These are phyloP conservation scores for Diaporthe sp. DNA, from an alignment of 2,329 filamentous ascomycete genomes.

Conservation along the genomic window DNA sequence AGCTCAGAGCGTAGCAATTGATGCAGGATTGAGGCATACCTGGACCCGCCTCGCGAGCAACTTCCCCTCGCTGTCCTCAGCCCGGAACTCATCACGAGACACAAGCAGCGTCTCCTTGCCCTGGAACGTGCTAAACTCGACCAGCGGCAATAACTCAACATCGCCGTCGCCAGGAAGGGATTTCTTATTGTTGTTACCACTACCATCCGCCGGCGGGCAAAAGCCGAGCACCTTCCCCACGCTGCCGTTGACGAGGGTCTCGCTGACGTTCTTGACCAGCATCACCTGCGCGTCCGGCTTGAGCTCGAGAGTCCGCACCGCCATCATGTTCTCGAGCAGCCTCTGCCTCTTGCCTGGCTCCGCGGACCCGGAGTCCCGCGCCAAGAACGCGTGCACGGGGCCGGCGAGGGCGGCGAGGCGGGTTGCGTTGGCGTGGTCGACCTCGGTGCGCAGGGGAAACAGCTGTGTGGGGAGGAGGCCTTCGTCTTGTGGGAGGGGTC, in stretches of 20 bases:
- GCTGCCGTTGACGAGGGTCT: slow-evolving; percentile 78
- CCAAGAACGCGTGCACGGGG: slow-evolving; percentile 66
- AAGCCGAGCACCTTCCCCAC: slow-evolving; percentile 79
- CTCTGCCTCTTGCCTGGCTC: slow-evolving; percentile 69
- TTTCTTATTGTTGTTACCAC: background rate
- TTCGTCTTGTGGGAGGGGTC: slow-evolving; percentile 68
- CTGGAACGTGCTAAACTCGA: slow-evolving; percentile 28
- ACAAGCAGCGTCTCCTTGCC: slow-evolving; percentile 27
- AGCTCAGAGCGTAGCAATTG: too few species aligned
- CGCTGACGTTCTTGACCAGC: slow-evolving; percentile 84
- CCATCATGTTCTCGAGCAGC: slow-evolving; percentile 76
- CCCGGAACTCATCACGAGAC: slow-evolving; percentile 29
- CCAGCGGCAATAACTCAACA: slow-evolving; percentile 25
- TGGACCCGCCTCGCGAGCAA: slow-evolving; percentile 30
- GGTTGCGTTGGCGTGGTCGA: slow-evolving; percentile 74
- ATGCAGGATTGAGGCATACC: background rate
- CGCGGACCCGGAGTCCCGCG: slow-evolving; percentile 66
- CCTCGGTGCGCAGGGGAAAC: slow-evolving; percentile 77
- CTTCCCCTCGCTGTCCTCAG: slow-evolving; percentile 29
- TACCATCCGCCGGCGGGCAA: background rate
- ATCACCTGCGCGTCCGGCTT: slow-evolving; percentile 83
- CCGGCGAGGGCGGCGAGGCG: slow-evolving; percentile 72
- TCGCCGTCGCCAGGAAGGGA: background rate
- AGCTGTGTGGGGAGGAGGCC: slow-evolving; percentile 75
- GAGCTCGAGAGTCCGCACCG: slow-evolving; percentile 69